phyloP scores from a whole-genome alignment of 176 grass and related monocot species.

The Hordeum vulgare region MorexV3_pseudomolecules_assembly NC_058522.1:225942545-225943044 shows the following conservation, averaged over 20 bases:
- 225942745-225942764: background rate
- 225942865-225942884: background rate
- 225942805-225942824: constrained; percentile 28
- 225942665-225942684: constrained; percentile 7
- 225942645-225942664: background rate
- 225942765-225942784: background rate
- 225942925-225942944: background rate
- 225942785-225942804: background rate
- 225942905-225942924: background rate
- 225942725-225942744: background rate
- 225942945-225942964: background rate
- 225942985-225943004: background rate
- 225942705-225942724: background rate
- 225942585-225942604: constrained; percentile 84
- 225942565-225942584: constrained; percentile 93
- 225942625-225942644: constrained; percentile 23
- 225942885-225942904: background rate
- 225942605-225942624: constrained; percentile 74
- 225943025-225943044: background rate
- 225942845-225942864: background rate
- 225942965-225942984: background rate
- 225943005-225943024: background rate
- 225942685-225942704: background rate
- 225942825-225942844: background rate
- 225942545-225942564: constrained; percentile 96